phyloP scores from a whole-genome alignment of 495 filamentous ascomycete genomes.

The Lasiosphaeria ovina region DNA sequence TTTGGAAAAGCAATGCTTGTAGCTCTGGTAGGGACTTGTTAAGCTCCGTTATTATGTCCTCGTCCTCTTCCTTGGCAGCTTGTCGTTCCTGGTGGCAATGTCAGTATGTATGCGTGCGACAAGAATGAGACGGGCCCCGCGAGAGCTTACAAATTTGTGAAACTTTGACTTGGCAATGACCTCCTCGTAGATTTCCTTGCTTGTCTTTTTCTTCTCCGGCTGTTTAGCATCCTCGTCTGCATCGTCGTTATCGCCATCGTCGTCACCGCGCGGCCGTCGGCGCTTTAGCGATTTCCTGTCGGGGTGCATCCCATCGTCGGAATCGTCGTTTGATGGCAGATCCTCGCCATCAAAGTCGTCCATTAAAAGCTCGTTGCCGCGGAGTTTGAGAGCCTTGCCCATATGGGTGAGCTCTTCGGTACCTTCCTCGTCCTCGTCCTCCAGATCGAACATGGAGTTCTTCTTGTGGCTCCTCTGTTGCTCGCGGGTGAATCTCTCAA shows the following conservation, averaged over 20 bases:
- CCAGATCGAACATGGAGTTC: slow-evolving; percentile 80
- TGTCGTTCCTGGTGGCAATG: slow-evolving; percentile 54
- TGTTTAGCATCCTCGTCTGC: slow-evolving; percentile 45
- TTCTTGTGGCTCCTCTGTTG: slow-evolving; percentile 71
- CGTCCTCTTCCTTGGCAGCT: slow-evolving; percentile 88
- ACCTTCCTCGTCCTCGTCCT: slow-evolving; percentile 77
- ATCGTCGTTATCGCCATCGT: slow-evolving; percentile 38
- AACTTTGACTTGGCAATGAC: slow-evolving; percentile 96
- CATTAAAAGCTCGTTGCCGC: slow-evolving; percentile 29
- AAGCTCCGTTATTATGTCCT: slow-evolving; percentile 60
- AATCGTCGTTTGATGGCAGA: slow-evolving; percentile 56
- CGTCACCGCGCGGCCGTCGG: slow-evolving; percentile 43
- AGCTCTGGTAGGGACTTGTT: slow-evolving; percentile 75
- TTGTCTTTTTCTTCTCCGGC: slow-evolving; percentile 83
- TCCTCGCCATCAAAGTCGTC: slow-evolving; percentile 76
- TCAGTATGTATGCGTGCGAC: slow-evolving; percentile 1
- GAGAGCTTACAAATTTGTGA: slow-evolving; percentile 71
- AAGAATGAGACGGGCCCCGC: not conserved
- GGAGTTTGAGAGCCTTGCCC: slow-evolving; percentile 66
- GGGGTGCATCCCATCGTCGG: slow-evolving; percentile 43
- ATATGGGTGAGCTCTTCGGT: slow-evolving; percentile 76
- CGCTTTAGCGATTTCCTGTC: slow-evolving; percentile 60
- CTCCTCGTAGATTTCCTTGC: slow-evolving; percentile 94
- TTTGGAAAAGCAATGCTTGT: slow-evolving; percentile 61
- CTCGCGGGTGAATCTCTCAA: slow-evolving; percentile 84